Base-by-base conservation (phyloP, 768 basidiomycete genomes). In the Kwoniella pini region DNA sequence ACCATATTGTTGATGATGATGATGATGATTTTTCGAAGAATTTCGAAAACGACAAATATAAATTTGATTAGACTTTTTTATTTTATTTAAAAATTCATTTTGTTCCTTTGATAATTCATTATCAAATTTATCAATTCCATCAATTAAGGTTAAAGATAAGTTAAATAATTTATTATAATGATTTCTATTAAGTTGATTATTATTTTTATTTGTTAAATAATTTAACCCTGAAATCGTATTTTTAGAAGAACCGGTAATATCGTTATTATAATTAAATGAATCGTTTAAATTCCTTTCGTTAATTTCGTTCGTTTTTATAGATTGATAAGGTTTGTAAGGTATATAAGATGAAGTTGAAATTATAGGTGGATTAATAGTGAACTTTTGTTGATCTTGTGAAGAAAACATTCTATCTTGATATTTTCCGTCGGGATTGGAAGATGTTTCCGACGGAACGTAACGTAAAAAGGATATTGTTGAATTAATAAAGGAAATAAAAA, bases 351-450 rank as follows among this genome's bases (percentile, higher is more conserved):
- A 28, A 24, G 55, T 44, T 57, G 55, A 27, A 33, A 30, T 27
- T 15, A 6, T 36, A 45, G 55, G 55, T 31, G 48, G 48, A 6
- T 19, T 36, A n/a, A 50, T 50, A 30, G 30, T 15, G 28, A 50
- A 50, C 48, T 50, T 24, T 9, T 27, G 27, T 7, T 17, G 5
- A 5, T 31, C 48, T 33, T n/a, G 11, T 21, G 30, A 1, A 28
- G 48, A n/a, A n/a, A 50, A 50, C 30, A 50, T 30, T 3, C n/a
- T 31, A 7, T 30, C 48, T 50, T 36, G 33, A 15, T 7, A 36
- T 36, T 7, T 36, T 27, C 22, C 45, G 13, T 24, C 0, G 17
- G 7, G 45, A 31, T 17, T n/a, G 30, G 13, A 12, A 15, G n/a
- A 42, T 11, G 40, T 13, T 19, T 12, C 33, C 9, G 33, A 36